Percentiles rank a stretch among this genome's conserved stretches.
Evolutionary conservation across 2,329 filamentous ascomycete species (phyloP).

Genomic region (Aspergillus candidus): DNA sequence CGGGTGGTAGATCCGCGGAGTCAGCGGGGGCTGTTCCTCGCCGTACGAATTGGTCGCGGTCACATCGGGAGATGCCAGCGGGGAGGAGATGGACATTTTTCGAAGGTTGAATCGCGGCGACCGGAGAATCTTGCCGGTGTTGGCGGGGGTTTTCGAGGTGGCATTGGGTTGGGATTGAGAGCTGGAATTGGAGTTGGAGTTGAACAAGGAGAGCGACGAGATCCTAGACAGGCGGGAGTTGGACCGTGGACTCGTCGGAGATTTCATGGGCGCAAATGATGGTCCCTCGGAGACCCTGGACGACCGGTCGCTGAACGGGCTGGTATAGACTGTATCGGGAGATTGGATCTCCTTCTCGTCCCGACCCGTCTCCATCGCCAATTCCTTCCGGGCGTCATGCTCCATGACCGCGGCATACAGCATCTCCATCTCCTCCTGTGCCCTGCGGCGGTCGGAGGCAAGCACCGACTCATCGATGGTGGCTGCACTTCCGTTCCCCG

Average conservation of each 20-base stretch:
- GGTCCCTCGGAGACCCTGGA: conserved; percentile 21
- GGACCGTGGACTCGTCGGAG: conserved; percentile 27
- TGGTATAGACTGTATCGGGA: conserved; percentile 21
- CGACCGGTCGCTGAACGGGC: conserved; percentile 26
- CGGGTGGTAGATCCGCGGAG: conserved; percentile 52
- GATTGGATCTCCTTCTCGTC: conserved; percentile 16
- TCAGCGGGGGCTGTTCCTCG: conserved; percentile 50
- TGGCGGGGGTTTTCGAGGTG: conserved; percentile 29
- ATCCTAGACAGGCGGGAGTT: conserved; percentile 35
- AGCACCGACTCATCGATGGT: conserved; percentile 74
- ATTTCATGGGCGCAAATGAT: conserved; percentile 10
- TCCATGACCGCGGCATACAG: conserved; percentile 91
- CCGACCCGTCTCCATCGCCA: conserved; percentile 5
- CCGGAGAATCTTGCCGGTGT: conserved; percentile 36
- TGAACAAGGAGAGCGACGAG: conserved; percentile 38
- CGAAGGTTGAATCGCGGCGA: conserved; percentile 41
- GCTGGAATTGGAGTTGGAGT: conserved; percentile 24
- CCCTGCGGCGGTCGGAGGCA: conserved; percentile 64
- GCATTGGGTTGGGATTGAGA: conserved; percentile 30
- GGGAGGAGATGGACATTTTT: conserved; percentile 54
- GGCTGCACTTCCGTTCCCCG: conserved; percentile 56
- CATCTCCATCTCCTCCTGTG: conserved; percentile 77
- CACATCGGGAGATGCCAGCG: conserved; percentile 44
- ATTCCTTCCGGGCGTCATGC: conserved; percentile 58
- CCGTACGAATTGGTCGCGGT: conserved; percentile 39